Base-by-base conservation (phyloP, 1,284 basidiomycete species). In the Moesziomyces parantarcticus region DNA sequence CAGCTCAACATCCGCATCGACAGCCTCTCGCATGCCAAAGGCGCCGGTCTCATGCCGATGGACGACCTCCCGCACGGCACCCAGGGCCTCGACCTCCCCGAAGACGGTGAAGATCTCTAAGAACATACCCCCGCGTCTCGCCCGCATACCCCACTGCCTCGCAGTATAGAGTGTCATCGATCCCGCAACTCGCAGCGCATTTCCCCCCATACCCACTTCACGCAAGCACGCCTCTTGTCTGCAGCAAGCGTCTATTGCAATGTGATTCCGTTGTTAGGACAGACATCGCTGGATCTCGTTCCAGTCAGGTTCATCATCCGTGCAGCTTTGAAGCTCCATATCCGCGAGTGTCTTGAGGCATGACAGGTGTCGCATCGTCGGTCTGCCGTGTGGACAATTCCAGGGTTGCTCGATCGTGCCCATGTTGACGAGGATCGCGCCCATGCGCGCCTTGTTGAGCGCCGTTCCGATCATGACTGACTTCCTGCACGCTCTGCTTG, bases 381-480 rank as follows among this genome's bases (percentile, higher is more conserved):
- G 96, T 45, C 95, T 86, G 5, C 95, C 95, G 82, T 97, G 95
- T 3, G 96, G 95, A 81, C 95, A 98, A 65, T 96, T 93, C 88
- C 97, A 99, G 0, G 95, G 97, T 80, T 97, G 94, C 76, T 97
- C 93, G 87, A 99, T 94, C 8, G 88, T 91, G 41, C 93, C 93
- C 94, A 99, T 97, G 84, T 98, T 93, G 48, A 88, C 88, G 2
- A 99, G 86, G 59, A 98, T 89, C 67, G 21, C 85, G 13, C 87
- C 87, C 97, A 98, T 98, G 82, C 92, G 92, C 13, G 86, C 85
- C 66, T 85, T 86, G 18, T 88, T 92, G 59, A 98, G 86, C 14
- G 93, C 88, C 84, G 89, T 93, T 7, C 96, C 96, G 45, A 99
- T 89, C 96, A 99, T 99, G 58, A 97, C 90, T 84, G 94, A 97